Percentiles rank a stretch among this genome's conserved stretches.
Conservation (phyloP, 2,329 filamentous ascomycete species). For the Penicillium sp. region DNA sequence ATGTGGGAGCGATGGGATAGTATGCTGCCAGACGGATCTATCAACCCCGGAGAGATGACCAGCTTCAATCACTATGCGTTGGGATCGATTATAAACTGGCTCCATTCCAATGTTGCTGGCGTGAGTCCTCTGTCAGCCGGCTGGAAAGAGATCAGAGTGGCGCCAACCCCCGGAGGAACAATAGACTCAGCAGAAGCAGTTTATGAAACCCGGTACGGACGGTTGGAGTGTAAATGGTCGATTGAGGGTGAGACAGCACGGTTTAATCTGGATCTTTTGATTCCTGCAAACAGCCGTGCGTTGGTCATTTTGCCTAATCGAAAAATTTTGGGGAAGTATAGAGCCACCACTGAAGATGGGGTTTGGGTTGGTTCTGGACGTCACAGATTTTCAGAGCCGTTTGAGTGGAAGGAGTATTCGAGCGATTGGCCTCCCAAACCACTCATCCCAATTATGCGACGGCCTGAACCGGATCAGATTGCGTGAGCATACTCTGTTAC, state of each 20-base stretch:
- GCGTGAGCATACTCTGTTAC: neutral
- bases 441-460: neutral
- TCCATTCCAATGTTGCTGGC: constrained; percentile 35
- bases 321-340: neutral
- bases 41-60: constrained; percentile 50
- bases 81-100: constrained; percentile 44
- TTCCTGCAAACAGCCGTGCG: constrained; percentile 27
- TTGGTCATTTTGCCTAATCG: constrained; percentile 19
- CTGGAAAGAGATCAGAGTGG: constrained; percentile 34
- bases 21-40: constrained; percentile 41
- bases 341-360: neutral
- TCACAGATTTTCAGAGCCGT: constrained; percentile 11
- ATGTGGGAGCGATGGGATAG: constrained; percentile 52
- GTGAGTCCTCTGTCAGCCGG: constrained; percentile 25
- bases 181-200: constrained; percentile 33
- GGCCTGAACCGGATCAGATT: neutral
- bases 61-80: constrained; percentile 51
- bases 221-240: constrained; percentile 28
- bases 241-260: neutral
- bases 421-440: neutral
- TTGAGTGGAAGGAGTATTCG: neutral
- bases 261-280: constrained; percentile 20
- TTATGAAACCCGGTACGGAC: constrained; percentile 37
- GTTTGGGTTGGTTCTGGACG: constrained; percentile 21
- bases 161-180: constrained; percentile 36